Evolutionary conservation across 805 yeast genomes (phyloP).

Genomic region (Candida sphagnicola): DNA sequence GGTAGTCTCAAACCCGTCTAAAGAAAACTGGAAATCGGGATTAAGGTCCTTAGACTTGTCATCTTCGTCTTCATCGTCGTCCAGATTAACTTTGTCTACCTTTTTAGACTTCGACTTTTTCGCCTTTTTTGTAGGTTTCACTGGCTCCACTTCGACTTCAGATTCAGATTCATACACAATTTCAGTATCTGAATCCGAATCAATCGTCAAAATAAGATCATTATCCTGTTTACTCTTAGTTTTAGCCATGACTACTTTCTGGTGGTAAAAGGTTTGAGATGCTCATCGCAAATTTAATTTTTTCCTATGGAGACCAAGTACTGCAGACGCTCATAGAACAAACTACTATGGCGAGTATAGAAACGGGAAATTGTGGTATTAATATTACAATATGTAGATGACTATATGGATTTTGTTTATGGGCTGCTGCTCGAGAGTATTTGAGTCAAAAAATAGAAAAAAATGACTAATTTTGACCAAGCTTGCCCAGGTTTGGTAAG

Average conservation of each 20-base stretch:
- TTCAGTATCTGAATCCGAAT: constrained; percentile 48
- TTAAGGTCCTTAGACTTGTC: constrained; percentile 54
- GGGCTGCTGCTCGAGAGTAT: no score
- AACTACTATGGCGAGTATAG: background rate
- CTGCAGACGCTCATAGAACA: background rate
- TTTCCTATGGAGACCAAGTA: background rate
- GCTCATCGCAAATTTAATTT: constrained; percentile 3
- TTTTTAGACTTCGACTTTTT: constrained; percentile 19
- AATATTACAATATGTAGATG: no score
- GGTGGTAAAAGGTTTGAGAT: background rate
- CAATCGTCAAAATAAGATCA: constrained; percentile 74
- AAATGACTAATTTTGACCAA: no score
- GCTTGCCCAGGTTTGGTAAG: no score
- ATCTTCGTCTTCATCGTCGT: constrained; percentile 19
- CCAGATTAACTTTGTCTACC: constrained; percentile 5
- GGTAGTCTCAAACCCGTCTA: constrained; percentile 53
- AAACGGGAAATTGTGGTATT: no score
- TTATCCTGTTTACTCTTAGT: constrained; percentile 6
- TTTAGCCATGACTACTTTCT: constrained; percentile 5
- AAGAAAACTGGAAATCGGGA: constrained; percentile 68
- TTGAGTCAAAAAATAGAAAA: no score
- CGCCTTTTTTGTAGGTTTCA: constrained; percentile 21
- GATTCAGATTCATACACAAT: constrained; percentile 19
- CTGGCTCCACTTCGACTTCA: constrained; percentile 28
- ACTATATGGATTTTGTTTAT: no score